Base-by-base conservation (phyloP, 768 basidiomycete genomes). In the Termitomyces heimii region DNA sequence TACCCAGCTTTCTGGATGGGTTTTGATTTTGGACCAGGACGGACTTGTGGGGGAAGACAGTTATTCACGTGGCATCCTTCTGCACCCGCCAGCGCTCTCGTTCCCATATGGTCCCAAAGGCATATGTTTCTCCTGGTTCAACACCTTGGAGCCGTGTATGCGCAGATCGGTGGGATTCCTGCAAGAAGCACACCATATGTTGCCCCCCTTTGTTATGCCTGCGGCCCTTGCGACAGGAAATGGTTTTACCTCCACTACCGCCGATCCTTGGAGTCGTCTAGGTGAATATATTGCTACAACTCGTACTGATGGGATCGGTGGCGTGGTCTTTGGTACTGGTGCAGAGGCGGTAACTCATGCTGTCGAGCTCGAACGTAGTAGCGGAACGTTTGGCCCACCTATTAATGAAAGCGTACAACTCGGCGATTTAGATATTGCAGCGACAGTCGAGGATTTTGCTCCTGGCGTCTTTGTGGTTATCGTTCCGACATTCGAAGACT, bases 121-220 rank as follows among this genome's bases (percentile, higher is more conserved):
- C 37, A 55, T 71, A 28, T 52, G 62, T 9, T 66, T 56, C 37
- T 59, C 62, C 2, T 53, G 66, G 12, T 57, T 47, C 29, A 67
- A 70, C 54, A 61, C 60, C 35, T 67, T 72, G n/a, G 53, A 48
- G 31, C 34, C 52, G n/a, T 75, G 68, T 48, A 57, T 77, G 43
- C 52, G 60, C n/a, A 65, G 72, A 5, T 67, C 70, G 9, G 32
- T 54, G 24, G 63, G 65, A 0, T 57, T 59, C 8, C 64, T 71
- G 22, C 73, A 73, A 31, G 66, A 75, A 26, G 83, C 80, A 3
- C 66, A 71, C 4, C 83, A 80, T 66, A 71, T 89, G 2, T 64
- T 82, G 3, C 88, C 88, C 16, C 88, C 88, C 2, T 83, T 89
- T 59, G 71, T 85, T 6, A 60, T 81, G 31, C 79, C 79, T 10